Evolutionary conservation across 2,329 filamentous ascomycete genomes (phyloP), one percentile per base, ranked within the genome.

Genomic region (Cytospora mali): DNA sequence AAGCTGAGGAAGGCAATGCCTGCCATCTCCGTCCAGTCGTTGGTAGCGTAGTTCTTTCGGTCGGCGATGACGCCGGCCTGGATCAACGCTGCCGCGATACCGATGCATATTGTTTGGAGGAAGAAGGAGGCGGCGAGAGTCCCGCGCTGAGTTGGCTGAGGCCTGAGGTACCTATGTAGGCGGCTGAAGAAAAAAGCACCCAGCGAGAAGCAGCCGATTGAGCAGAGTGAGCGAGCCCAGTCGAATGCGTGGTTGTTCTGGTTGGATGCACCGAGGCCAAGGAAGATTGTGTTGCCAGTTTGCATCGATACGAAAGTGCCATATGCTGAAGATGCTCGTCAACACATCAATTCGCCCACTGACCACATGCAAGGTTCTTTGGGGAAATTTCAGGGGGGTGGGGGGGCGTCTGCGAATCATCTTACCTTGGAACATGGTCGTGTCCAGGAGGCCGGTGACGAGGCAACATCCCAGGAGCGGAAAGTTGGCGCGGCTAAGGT

Each of bases 1-100:
- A 84, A 82, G 3, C 82, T 82, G 1, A 87, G 73, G 31, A 82
- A 75, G 0, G 57, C 57, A 27, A 67, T 53, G 39, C 61, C 62
- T 42, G 67, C 66, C 59, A 84, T 73, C 25, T 63, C 63, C 23
- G 55, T 48, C 63, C 63, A 65, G 27, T 63, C 63, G 18, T 53
- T 62, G 5, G 29, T 27, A 6, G 29, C 51, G 25, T 28, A 35
- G 46, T 39, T 33, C 23, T 59, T 48, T 9, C 28, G 51, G 33
- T 42, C 27, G 21, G 51, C 54, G 29, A 65, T 31, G 6, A 52
- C 52, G 23, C 63, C 63, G n/a, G 33, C 53, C 52, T 65, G 60
- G 48, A 62, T 50, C 52, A 65, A 48, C 27, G 56, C 61, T 23
- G 63, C 63, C 11, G 63, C 56, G 28, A 61, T 13, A 39, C 56